Base-by-base conservation (phyloP, 2,329 filamentous ascomycete genomes). In the Blastomyces silverae region DNA sequence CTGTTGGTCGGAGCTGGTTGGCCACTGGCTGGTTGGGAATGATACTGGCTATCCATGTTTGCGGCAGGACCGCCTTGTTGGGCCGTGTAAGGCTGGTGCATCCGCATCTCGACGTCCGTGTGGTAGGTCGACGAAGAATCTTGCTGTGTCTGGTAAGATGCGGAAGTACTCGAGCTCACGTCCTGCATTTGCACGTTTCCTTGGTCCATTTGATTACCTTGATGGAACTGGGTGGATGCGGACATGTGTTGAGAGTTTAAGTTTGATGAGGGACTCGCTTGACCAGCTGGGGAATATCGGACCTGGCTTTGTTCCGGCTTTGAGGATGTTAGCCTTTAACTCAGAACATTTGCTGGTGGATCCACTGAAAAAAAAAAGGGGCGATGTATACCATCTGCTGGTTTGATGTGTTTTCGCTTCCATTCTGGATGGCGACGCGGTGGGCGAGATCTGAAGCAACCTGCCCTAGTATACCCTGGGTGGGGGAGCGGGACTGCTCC, bases 371-470 rank as follows among this genome's bases (percentile, higher is more conserved):
- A 8, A 34, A 11, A 13, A 46, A 61, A 61, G 3, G 2, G 7
- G n/a, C 20, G 46, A 31, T n/a, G 34, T 50, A 6, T 50, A 61
- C 58, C 20, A 28, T 20, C 8, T 61, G 58, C 25, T 64, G 62
- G 25, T 44, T 61, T n/a, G 65, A 34, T 53, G 64, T 62, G 34
- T 37, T 42, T 65, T 61, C 65, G 13, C 48, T 52, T 50, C 56
- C 58, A 46, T 63, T 62, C 17, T 63, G 56, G 15, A 28, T 28
- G 34, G 61, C 65, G 20, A 60, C 25, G 15, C 66, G 64, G 42
- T 53, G 64, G 20, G 66, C 66, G 25, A 67, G 60, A 50, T 67
- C 66, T 11, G 66, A 67, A 37, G 63, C 66, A 58, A 67, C 64
- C 57, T 67, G 66, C 4, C 55, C 57, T 5, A 67, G 28, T 15